Conservation (phyloP, 2,329 filamentous ascomycete species). For the Niveomyces coronatus region DNA sequence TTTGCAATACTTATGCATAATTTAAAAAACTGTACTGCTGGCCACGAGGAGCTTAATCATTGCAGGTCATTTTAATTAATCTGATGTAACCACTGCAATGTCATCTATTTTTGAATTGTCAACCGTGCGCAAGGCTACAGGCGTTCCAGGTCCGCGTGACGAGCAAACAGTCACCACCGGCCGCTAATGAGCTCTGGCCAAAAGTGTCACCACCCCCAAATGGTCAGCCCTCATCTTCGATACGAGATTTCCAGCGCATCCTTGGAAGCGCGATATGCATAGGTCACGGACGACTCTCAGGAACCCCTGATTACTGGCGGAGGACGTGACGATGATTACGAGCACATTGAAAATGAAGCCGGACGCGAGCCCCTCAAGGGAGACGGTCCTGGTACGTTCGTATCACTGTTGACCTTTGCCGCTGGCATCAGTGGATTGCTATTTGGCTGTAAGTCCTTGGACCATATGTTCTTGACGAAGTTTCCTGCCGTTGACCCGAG, state of each 20-base stretch:
- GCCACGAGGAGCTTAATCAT: too few species aligned
- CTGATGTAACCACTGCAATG: too few species aligned
- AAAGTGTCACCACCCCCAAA: background rate
- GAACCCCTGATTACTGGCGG: slow-evolving; percentile 27
- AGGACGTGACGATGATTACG: slow-evolving; percentile 20
- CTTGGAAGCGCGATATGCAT: slow-evolving; percentile 2
- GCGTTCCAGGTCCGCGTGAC: too few species aligned
- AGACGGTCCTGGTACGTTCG: slow-evolving; percentile 36
- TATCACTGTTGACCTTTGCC: slow-evolving; percentile 52
- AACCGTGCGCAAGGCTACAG: too few species aligned
- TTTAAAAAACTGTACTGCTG: too few species aligned
- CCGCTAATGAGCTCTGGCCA: background rate
- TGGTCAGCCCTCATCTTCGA: background rate
- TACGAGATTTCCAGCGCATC: background rate
- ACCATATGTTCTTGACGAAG: background rate
- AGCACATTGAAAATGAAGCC: slow-evolving; percentile 18
- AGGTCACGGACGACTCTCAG: slow-evolving; percentile 25
- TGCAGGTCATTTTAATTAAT: too few species aligned
- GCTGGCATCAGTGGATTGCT: slow-evolving; percentile 58
- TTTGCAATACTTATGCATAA: too few species aligned
- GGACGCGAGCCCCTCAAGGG: slow-evolving; percentile 19
- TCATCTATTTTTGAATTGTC: too few species aligned
- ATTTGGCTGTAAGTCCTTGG: slow-evolving; percentile 51
- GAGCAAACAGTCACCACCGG: too few species aligned
- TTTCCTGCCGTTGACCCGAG: background rate